These are phyloP conservation scores for Litsea cubeba DNA, from an alignment of 164 flowering plant species.

Conservation along the genomic window DNA sequence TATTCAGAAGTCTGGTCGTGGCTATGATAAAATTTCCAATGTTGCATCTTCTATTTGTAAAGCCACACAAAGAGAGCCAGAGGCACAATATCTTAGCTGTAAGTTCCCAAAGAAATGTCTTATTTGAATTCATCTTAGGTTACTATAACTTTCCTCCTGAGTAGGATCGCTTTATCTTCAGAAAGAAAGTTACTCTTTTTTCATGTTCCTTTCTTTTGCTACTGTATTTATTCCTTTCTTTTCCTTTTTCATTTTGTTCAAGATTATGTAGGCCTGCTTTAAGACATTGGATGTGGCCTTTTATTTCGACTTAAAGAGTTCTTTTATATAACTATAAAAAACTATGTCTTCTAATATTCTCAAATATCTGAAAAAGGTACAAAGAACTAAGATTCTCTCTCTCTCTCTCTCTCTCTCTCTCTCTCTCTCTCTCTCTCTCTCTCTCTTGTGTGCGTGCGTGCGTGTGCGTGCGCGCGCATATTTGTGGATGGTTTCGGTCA, in stretches of 20 bases:
- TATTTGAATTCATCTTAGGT: neutral
- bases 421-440: too few species aligned
- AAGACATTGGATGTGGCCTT: neutral
- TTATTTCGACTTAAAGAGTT: neutral
- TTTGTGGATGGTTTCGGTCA: too few species aligned
- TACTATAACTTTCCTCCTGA: neutral
- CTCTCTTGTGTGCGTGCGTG: too few species aligned
- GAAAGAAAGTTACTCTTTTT: neutral
- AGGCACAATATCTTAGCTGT: slow-evolving; percentile 26
- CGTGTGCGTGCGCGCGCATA: too few species aligned
- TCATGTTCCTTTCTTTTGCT: neutral
- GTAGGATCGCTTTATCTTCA: neutral
- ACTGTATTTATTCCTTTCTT: neutral
- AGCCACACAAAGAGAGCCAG: slow-evolving; percentile 16
- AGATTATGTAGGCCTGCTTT: neutral
- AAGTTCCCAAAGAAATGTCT: slow-evolving; percentile 17
- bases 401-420: too few species aligned
- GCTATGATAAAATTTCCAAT: slow-evolving; percentile 22
- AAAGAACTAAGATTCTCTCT: too few species aligned
- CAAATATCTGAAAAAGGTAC: too few species aligned
- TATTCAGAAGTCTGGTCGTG: slow-evolving; percentile 46
- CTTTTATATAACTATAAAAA: too few species aligned
- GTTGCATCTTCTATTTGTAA: slow-evolving; percentile 18
- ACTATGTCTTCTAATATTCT: neutral
- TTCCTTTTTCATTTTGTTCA: neutral